Conservation (phyloP, 495 filamentous ascomycete genomes). For the Letharia lupina region DNA sequence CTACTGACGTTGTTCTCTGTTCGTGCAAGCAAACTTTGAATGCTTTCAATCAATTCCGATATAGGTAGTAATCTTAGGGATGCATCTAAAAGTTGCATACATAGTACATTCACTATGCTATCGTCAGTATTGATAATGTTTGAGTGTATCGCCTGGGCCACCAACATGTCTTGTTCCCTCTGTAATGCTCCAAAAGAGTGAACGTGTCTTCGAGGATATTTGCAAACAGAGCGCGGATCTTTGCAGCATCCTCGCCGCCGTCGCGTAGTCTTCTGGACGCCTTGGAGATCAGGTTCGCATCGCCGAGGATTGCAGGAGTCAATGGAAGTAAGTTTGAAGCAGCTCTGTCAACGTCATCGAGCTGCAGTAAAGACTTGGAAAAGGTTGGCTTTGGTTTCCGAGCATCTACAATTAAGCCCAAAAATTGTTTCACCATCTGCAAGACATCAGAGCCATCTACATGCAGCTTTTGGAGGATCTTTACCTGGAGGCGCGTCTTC, state of each 20-base stretch:
- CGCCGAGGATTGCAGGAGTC: slow-evolving; percentile 46
- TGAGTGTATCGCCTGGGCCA: not conserved
- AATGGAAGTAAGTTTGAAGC: slow-evolving; percentile 54
- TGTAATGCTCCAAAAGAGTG: slow-evolving; percentile 50
- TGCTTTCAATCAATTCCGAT: slow-evolving; percentile 73
- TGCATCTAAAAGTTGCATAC: slow-evolving; percentile 60
- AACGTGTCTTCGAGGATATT: slow-evolving; percentile 60
- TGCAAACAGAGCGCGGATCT: slow-evolving; percentile 60
- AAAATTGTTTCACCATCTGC: slow-evolving; percentile 47
- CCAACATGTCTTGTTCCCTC: slow-evolving; percentile 43
- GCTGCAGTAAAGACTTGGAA: slow-evolving; percentile 58
- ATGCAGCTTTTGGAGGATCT: not conserved
- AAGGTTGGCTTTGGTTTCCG: slow-evolving; percentile 61
- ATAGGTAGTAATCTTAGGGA: slow-evolving; percentile 73
- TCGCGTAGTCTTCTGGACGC: slow-evolving; percentile 30
- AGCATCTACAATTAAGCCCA: slow-evolving; percentile 63
- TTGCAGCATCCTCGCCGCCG: slow-evolving; percentile 40
- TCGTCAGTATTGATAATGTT: not conserved
- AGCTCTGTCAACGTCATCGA: slow-evolving; percentile 50
- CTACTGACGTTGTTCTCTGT: slow-evolving; percentile 48
- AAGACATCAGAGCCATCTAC: slow-evolving; percentile 3
- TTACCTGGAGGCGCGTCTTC: slow-evolving; percentile 52
- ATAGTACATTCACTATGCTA: slow-evolving; percentile 46
- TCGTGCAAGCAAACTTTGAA: slow-evolving; percentile 65
- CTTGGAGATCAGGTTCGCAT: slow-evolving; percentile 40